These are phyloP conservation scores for Tylopilus plumbeoviolaceoides DNA, from an alignment of 768 basidiomycete genomes.

Conservation along the genomic window DNA sequence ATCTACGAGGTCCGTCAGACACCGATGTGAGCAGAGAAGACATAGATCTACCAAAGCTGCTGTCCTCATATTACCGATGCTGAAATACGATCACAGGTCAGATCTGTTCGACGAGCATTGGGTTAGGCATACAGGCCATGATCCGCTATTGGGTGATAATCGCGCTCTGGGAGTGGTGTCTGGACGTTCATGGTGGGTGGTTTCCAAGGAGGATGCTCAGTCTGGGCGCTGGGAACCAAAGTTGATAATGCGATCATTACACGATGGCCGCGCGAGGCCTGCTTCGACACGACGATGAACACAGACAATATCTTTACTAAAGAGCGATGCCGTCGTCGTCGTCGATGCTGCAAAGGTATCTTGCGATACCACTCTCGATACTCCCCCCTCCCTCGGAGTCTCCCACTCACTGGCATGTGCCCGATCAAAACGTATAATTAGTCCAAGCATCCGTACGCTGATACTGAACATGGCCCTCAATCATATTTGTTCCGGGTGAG, in stretches of 20 bases:
- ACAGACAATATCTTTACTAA: too few species aligned
- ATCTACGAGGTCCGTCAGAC: slow-evolving; percentile 35
- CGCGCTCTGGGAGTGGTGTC: slow-evolving; percentile 50
- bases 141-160: slow-evolving; percentile 73
- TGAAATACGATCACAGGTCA: slow-evolving; percentile 25
- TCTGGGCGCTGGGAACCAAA: slow-evolving; percentile 4
- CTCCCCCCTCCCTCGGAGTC: too few species aligned
- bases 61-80: slow-evolving; percentile 81
- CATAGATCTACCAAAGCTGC: slow-evolving; percentile 57
- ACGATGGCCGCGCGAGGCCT: slow-evolving; percentile 2
- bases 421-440: neutral
- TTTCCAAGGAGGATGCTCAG: neutral
- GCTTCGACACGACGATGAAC: neutral
- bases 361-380: too few species aligned
- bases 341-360: neutral
- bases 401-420: too few species aligned
- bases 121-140: slow-evolving; percentile 64
- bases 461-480: neutral
- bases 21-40: neutral
- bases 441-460: too few species aligned
- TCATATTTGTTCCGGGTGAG: neutral
- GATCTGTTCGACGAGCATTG: neutral
- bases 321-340: neutral
- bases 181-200: slow-evolving; percentile 43
- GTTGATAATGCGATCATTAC: slow-evolving; percentile 1